Evolutionary conservation across 2,329 filamentous ascomycete species (phyloP), one percentile per base, ranked within the genome.

Genomic region (Eutypa lata): DNA sequence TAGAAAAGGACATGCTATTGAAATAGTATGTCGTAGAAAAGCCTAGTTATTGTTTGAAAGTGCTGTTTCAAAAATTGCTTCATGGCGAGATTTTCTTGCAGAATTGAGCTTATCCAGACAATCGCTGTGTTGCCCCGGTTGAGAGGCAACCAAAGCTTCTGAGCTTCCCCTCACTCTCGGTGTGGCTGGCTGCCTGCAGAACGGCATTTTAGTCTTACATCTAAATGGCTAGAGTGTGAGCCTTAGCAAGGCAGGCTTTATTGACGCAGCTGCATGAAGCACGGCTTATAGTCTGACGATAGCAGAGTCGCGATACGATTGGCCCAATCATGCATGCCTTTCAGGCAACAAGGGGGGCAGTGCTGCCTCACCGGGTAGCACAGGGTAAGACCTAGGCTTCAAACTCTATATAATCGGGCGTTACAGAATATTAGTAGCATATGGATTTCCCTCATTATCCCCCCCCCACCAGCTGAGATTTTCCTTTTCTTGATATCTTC

Each of bases 261-360:
- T 44, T 16, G 11, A 42, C 13, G 42, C 13, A 26, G 22, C 22
- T 44, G 37, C n/a, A 21, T 19, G 4, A 42, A n/a, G 21, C 21
- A 26, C 19, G 16, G 21, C 11, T 2, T 26, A 26, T n/a, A 7
- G 19, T 7, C 14, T 18, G 22, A 22, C 4, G 7, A 7, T 24
- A 24, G 11, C 42, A 28, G 21, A 6, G 24, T 16, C 7, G 22
- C 42, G 6, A 24, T 10, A n/a, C 26, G 5, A 51, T 51, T 51
- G 49, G 49, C 13, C 31, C n/a, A 18, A 43, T 31, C 46, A 35
- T 47, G 28, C 43, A 44, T 44, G 42, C 22, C 5, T 18, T 28
- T 31, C 26, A 57, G 55, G 55, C 50, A 54, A 18, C 52, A 19
- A 47, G 47, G 52, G 37, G 33, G 52, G 42, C 50, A 48, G 43